phyloP scores from a whole-genome alignment of 2,329 filamentous ascomycete species.

The Monosporascus sp. region DNA sequence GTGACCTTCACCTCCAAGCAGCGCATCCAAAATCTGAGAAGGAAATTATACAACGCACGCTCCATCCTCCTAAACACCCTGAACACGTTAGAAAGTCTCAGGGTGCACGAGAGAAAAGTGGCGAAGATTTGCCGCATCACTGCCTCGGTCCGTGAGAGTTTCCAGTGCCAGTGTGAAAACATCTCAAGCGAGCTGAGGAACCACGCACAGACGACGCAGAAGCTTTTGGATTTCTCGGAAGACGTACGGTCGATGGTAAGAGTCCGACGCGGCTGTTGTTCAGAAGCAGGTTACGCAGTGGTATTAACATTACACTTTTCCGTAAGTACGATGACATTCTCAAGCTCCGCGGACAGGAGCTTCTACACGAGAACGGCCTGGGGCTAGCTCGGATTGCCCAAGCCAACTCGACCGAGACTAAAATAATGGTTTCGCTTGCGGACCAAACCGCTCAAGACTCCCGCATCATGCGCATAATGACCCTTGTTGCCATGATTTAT shows the following conservation, averaged over 20 bases:
- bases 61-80: conserved; percentile 2
- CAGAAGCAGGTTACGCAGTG: too few species aligned
- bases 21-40: conserved; percentile 1
- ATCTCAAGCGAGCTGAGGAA: conserved; percentile 2
- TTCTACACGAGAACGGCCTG: background rate
- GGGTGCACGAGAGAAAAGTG: background rate
- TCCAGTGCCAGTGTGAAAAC: conserved; percentile 1
- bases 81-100: background rate
- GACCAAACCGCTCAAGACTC: background rate
- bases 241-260: conserved; percentile 8
- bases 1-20: conserved; percentile 4
- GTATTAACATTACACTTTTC: too few species aligned
- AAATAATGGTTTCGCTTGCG: background rate
- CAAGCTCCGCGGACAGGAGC: conserved; percentile 3
- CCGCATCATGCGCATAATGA: background rate
- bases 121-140: too few species aligned
- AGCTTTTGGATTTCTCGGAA: conserved; percentile 4
- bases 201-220: conserved; percentile 4
- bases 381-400: background rate
- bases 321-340: conserved; percentile 1
- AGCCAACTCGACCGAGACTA: background rate
- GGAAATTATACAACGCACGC: conserved; percentile 2
- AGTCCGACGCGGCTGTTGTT: too few species aligned
- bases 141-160: background rate
- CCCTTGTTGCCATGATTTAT: background rate